A percentile compares a stretch with the other conserved stretches of the same genome.
These are phyloP conservation scores for Guyanaporus albipodus DNA, from an alignment of 768 basidiomycete genomes.

Conservation along the genomic window DNA sequence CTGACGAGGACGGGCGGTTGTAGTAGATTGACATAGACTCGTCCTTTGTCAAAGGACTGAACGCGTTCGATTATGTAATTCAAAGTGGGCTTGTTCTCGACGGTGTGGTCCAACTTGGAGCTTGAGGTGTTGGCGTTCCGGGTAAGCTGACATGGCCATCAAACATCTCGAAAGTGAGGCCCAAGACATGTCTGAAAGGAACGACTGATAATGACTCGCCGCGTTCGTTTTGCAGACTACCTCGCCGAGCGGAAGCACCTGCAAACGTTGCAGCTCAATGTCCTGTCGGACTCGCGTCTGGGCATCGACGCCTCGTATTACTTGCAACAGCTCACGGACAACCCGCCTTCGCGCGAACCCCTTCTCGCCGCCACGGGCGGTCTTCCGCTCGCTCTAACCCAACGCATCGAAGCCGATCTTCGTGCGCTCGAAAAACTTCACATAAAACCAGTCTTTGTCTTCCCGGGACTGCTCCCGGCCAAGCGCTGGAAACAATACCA, in stretches of 20 bases:
- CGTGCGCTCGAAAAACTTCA: conserved; percentile 83
- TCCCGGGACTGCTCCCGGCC: conserved; percentile 81
- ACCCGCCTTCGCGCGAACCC: conserved; percentile 77
- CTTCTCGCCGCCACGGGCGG: conserved; percentile 94
- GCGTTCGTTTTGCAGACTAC: conserved; percentile 50
- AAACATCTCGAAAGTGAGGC: conserved; percentile 80
- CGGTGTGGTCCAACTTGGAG: conserved; percentile 18
- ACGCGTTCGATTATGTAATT: conserved; percentile 27
- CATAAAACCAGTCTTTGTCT: conserved; percentile 99
- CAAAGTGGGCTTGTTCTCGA: conserved; percentile 11
- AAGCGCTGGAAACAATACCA: conserved; percentile 59
- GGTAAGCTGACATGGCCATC: conserved; percentile 57
- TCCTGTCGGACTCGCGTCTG: conserved; percentile 85
- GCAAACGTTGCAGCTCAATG: conserved; percentile 74
- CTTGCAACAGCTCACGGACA: conserved; percentile 72
- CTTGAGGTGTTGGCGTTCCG: conserved; percentile 1
- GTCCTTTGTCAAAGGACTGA: background rate
- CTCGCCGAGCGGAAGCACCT: conserved; percentile 85
- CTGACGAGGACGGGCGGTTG: background rate
- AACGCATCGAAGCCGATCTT: conserved; percentile 88
- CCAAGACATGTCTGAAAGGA: background rate
- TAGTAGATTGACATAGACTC: background rate
- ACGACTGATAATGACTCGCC: background rate
- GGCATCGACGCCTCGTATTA: conserved; percentile 97
- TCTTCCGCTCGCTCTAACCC: conserved; percentile 81